Evolutionary conservation across 495 filamentous ascomycete species (phyloP).

Genomic region (Usnea hakonensis): DNA sequence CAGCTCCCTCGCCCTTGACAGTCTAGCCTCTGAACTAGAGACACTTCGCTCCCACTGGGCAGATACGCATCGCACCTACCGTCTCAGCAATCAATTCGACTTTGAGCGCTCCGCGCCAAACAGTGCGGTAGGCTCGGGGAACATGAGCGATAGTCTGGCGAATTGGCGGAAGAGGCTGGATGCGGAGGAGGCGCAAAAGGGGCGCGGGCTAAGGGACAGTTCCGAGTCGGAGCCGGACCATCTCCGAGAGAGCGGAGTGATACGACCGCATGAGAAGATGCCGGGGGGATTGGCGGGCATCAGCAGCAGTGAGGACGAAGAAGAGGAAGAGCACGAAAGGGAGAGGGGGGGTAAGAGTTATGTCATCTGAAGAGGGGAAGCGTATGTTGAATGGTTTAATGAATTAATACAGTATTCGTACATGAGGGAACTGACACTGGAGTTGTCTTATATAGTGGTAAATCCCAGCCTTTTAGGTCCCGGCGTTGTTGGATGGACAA

Average conservation of each 20-base stretch:
- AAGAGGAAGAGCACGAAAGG: constrained; percentile 2
- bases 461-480: too few relatives aligned
- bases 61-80: constrained; percentile 87
- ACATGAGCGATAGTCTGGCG: constrained; percentile 60
- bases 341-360: constrained; percentile 1
- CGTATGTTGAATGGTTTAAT: not conserved
- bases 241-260: constrained; percentile 8
- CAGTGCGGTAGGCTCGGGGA: constrained; percentile 38
- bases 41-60: constrained; percentile 87
- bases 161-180: constrained; percentile 71
- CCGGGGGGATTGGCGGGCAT: constrained; percentile 17
- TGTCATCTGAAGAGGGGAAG: not conserved
- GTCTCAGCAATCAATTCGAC: constrained; percentile 78
- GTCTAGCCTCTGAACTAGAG: constrained; percentile 84
- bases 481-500: too few relatives aligned
- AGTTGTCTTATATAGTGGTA: too few relatives aligned
- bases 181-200: constrained; percentile 41
- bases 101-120: constrained; percentile 62
- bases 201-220: constrained; percentile 8
- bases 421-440: not conserved
- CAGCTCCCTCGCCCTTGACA: constrained; percentile 81
- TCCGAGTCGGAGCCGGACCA: not conserved
- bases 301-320: constrained; percentile 12
- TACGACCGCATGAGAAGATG: constrained; percentile 22
- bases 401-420: constrained; percentile 4